phyloP scores from a whole-genome alignment of 768 basidiomycete genomes.

The Phaeolepiota aurea region DNA sequence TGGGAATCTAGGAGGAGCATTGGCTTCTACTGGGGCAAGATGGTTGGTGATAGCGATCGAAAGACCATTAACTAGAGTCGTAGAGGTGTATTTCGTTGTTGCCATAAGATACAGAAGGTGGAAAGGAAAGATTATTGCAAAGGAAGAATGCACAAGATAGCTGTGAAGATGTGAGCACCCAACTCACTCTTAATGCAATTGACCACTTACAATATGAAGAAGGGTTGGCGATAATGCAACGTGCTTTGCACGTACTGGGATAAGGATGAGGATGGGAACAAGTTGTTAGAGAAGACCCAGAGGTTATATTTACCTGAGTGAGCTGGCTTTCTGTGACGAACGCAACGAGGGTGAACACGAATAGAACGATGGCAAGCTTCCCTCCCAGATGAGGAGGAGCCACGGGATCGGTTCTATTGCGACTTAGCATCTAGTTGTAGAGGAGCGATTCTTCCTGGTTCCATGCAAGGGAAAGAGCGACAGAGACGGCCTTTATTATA shows the following conservation, averaged over 20 bases:
- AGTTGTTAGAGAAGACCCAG: neutral
- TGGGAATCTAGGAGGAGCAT: slow-evolving; percentile 30
- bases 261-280: neutral
- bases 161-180: slow-evolving; percentile 23
- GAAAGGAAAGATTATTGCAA: slow-evolving; percentile 71
- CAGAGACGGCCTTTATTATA: neutral
- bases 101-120: slow-evolving; percentile 63
- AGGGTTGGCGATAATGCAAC: slow-evolving; percentile 77
- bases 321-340: slow-evolving; percentile 76
- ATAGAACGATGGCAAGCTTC: slow-evolving; percentile 42
- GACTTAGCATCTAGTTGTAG: neutral
- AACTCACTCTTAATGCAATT: neutral
- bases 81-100: slow-evolving; percentile 38
- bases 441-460: neutral
- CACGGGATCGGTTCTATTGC: slow-evolving; percentile 7
- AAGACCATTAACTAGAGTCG: slow-evolving; percentile 45
- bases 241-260: slow-evolving; percentile 70
- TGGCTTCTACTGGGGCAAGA: slow-evolving; percentile 24
- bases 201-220: slow-evolving; percentile 70
- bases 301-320: slow-evolving; percentile 49
- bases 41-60: slow-evolving; percentile 38
- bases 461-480: neutral
- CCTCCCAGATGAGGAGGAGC: slow-evolving; percentile 34
- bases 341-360: slow-evolving; percentile 51
- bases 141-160: slow-evolving; percentile 81